These are phyloP conservation scores for Fusarium sp. DNA, from an alignment of 2,329 filamentous ascomycete genomes.

Conservation along the genomic window DNA sequence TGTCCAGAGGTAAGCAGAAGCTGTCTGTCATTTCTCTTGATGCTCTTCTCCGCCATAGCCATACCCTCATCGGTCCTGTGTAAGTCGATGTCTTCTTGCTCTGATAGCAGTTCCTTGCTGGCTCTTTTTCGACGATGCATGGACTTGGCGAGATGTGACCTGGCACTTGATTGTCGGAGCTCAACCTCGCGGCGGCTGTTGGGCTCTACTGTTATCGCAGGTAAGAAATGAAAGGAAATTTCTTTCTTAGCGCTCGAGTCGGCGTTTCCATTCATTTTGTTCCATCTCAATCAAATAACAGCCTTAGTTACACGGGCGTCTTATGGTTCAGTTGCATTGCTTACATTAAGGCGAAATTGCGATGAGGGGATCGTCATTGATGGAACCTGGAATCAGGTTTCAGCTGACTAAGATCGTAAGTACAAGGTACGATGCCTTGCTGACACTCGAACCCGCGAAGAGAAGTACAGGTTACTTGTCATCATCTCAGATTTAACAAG, in stretches of 20 bases:
- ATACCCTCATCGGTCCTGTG: rapidly evolving
- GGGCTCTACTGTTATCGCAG: background rate
- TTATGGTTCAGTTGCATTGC: no score
- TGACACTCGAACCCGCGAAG: rapidly evolving
- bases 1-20: background rate
- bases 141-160: slow-evolving; percentile 3
- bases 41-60: rapidly evolving
- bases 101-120: rapidly evolving
- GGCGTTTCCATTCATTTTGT: rapidly evolving
- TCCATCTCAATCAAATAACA: rapidly evolving
- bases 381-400: background rate
- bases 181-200: slow-evolving; percentile 1
- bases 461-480: background rate
- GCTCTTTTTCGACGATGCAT: background rate
- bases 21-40: background rate
- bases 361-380: background rate
- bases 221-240: background rate
- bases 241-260: rapidly evolving
- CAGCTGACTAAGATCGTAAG: background rate
- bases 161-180: slow-evolving; percentile 6
- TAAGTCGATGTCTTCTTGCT: rapidly evolving
- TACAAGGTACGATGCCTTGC: background rate
- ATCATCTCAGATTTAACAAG: background rate
- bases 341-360: background rate
- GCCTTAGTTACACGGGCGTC: rapidly evolving